Conservation (phyloP, 805 yeast species). For the Zygotorulaspora chibaensis region DNA sequence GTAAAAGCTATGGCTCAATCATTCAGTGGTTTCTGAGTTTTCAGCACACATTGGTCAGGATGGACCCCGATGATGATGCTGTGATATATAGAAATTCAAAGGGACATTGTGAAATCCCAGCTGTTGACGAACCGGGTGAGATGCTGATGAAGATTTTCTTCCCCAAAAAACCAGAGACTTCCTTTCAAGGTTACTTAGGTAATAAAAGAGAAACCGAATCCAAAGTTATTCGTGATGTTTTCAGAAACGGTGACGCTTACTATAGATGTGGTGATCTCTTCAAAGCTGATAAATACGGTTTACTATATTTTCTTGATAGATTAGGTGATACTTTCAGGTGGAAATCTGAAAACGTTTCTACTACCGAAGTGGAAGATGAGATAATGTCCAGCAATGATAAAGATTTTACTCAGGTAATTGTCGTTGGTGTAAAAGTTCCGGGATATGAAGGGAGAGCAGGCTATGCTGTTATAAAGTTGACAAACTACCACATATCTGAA, state of each 20-base stretch:
- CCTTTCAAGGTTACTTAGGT: constrained; percentile 88
- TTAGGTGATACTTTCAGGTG: constrained; percentile 94
- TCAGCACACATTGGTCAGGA: constrained; percentile 59
- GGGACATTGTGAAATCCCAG: constrained; percentile 58
- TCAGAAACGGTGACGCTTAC: constrained; percentile 86
- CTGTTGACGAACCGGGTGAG: constrained; percentile 75
- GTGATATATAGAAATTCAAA: constrained; percentile 63
- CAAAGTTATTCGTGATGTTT: constrained; percentile 69
- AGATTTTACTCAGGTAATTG: constrained; percentile 61
- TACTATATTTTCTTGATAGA: constrained; percentile 82
- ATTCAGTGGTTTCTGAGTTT: constrained; percentile 48
- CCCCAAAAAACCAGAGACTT: constrained; percentile 57
- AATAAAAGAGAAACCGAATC: constrained; percentile 74
- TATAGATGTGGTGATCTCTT: constrained; percentile 84
- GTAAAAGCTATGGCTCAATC: constrained; percentile 69
- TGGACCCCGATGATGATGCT: constrained; percentile 77
- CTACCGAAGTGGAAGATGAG: constrained; percentile 87
- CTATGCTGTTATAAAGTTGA: constrained; percentile 67
- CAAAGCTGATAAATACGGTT: constrained; percentile 59
- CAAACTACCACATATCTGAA: constrained; percentile 28
- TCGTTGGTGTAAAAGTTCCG: constrained; percentile 82
- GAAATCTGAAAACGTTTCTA: constrained; percentile 93
- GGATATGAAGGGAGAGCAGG: constrained; percentile 95
- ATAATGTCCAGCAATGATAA: constrained; percentile 38
- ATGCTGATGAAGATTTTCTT: constrained; percentile 69